Conservation (phyloP, 1,139 yeast genomes). For the Candida pseudocylindracea region DNA sequence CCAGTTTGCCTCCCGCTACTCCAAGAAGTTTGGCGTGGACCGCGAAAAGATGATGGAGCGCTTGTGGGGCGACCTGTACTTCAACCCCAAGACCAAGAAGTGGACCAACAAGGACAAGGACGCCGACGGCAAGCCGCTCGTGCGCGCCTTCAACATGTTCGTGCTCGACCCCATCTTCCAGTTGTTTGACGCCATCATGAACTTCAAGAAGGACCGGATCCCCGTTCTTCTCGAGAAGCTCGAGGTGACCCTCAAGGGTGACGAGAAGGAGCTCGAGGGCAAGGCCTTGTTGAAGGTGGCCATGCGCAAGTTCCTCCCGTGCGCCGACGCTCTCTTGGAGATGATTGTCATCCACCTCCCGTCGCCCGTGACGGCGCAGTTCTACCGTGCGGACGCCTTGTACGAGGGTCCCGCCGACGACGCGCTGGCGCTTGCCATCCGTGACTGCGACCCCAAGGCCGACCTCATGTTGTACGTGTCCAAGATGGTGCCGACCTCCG, state of each 20-base stretch:
- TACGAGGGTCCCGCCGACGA: constrained; percentile 99
- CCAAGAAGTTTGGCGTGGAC: constrained; percentile 99
- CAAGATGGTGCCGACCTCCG: constrained; percentile 99
- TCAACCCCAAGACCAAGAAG: constrained; percentile 99
- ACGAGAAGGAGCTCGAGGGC: constrained; percentile 95
- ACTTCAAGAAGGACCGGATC: constrained; percentile 94
- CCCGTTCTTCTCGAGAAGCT: constrained; percentile 78
- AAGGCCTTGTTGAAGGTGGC: constrained; percentile 96
- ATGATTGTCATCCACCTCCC: constrained; percentile 98
- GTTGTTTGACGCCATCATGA: constrained; percentile 87
- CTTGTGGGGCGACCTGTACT: constrained; percentile 99
- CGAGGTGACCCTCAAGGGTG: constrained; percentile 77
- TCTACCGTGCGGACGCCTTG: constrained; percentile 96
- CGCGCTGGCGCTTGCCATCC: constrained; percentile 75
- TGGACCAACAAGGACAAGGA: constrained; percentile 96
- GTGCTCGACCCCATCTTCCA: constrained; percentile 98
- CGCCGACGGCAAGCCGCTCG: constrained; percentile 86
- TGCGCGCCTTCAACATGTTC: constrained; percentile 99
- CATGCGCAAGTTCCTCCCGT: constrained; percentile 99
- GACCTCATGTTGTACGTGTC: constrained; percentile 99
- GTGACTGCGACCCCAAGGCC: constrained; percentile 96
- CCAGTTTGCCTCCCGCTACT: constrained; percentile 95
- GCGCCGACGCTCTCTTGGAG: constrained; percentile 98
- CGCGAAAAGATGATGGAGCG: constrained; percentile 94
- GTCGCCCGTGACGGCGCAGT: constrained; percentile 98